These are phyloP conservation scores for Fusarium zealandicum DNA, from an alignment of 2,329 filamentous ascomycete genomes.

Conservation along the genomic window DNA sequence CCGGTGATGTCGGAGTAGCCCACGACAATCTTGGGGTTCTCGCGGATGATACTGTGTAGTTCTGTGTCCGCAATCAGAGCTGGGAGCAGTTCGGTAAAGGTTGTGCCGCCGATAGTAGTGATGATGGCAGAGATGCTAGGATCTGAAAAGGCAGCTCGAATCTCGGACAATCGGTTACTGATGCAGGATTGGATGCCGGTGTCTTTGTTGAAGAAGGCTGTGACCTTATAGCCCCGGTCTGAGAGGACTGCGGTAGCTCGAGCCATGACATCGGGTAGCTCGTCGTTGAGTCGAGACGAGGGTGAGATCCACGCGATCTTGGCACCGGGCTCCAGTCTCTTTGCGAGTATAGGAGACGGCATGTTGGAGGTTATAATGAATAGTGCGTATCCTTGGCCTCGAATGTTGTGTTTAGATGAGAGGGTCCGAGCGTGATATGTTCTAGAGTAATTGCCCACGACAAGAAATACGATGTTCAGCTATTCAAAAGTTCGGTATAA, in stretches of 20 bases:
- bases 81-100: constrained; percentile 51
- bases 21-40: constrained; percentile 52
- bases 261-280: constrained; percentile 39
- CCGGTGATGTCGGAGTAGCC: constrained; percentile 53
- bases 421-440: too few relatives aligned
- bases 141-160: constrained; percentile 50
- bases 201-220: constrained; percentile 44
- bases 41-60: constrained; percentile 44
- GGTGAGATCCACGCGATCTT: constrained; percentile 53
- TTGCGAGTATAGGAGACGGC: constrained; percentile 34
- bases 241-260: constrained; percentile 44
- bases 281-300: constrained; percentile 48
- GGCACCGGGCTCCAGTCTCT: constrained; percentile 44
- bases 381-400: too few relatives aligned
- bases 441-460: too few relatives aligned
- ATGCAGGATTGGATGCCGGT: constrained; percentile 45
- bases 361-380: too few relatives aligned
- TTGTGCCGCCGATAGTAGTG: constrained; percentile 50
- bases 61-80: constrained; percentile 46
- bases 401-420: too few relatives aligned
- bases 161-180: constrained; percentile 47
- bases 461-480: too few relatives aligned
- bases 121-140: constrained; percentile 47
- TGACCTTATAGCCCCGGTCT: constrained; percentile 46
- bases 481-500: too few relatives aligned